Base-by-base conservation (phyloP, 179 eudicot genomes). In the Beta macrorhiza region DNA sequence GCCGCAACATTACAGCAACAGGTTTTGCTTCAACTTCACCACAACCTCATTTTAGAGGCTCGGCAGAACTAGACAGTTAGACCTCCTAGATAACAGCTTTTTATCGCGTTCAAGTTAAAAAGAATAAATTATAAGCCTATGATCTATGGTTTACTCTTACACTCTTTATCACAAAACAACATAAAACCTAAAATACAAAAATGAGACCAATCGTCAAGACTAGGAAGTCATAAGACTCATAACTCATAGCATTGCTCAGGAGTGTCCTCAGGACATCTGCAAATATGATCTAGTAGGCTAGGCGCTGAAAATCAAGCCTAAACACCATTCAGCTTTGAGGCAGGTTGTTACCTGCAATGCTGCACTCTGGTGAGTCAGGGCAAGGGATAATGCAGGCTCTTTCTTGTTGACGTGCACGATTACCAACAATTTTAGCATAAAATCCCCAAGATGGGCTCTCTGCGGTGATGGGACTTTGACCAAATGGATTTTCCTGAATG, bases 401-500 rank as follows among this genome's bases (percentile, higher is more conserved):
- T 55, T 80, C 29, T 77, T 76, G 80, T 57, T 63, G 78, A 51
- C 59, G 47, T 64, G 69, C 20, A 4, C 16, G 17, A 22, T 42
- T 49, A 32, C 80, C 80, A 78, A 80, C 75, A 72, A 79, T 83
- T 83, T 86, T 87, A 14, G 85, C 75, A 71, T 90, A 90, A 78
- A 73, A 90, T 53, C 69, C 5, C 89, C 91, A 87, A 5, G 82
- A 85, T 25, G 25, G 3, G 81, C 84, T 83, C 61, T 76, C 62
- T 32, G 85, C 76, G 1, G 93, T 89, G 84, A 93, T 92, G 52
- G 94, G 82, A 63, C 76, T 88, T 81, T 93, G 97, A 77, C 98
- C 98, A 83, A 89, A 92, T 16, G 92, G 95, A 81, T 90, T 91
- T 81, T 84, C 87, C 85, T 90, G 82, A 32, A 94, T 89, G 70